Evolutionary conservation across 2,329 filamentous ascomycete genomes (phyloP), one percentile per base, ranked within the genome.

Genomic region (Botrytis aclada): DNA sequence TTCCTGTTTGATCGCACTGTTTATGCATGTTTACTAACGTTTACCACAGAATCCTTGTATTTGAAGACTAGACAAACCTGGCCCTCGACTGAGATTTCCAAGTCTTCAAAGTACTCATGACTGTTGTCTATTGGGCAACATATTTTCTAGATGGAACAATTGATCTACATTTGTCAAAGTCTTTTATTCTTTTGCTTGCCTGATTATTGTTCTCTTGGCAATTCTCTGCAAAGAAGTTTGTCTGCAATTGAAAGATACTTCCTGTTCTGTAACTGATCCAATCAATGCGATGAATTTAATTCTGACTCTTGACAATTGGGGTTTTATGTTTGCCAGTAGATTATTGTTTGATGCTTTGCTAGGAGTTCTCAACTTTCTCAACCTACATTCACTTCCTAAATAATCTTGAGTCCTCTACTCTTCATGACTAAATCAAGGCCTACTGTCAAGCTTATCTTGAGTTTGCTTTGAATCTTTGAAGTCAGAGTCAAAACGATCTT

Each of bases 341-440:
- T 54, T 29, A 0, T 54, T 29, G 14, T 8, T 54, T 54, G n/a
- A 29, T 29, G n/a, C 51, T 29, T 29, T 18, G 1, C 12, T 12
- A 54, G 6, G n/a, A 29, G n/a, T 3, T 29, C n/a, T 54, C n/a
- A 54, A 18, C 51, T 54, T 29, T 29, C 14, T 54, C 14, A 7
- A 29, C 14, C n/a, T 3, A 16, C 3, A 54, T 2, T 29, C 9
- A 2, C 14, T 54, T 45, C 43, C 20, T 45, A 20, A 20, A 45
- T 22, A 45, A 45, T 20, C 18, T 8, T 22, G 22, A 8, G 43
- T 8, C 18, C 22, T 4, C 14, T 54, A 14, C 47, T 54, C 25
- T 14, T 4, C n/a, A 54, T 3, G 4, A n/a, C 47, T 51, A 5
- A 16, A n/a, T 51, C 3, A 14, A n/a, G 0, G 0, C 12, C 47